phyloP scores from a whole-genome alignment of 495 filamentous ascomycete species.

The Tuber umbilicatum region DNA sequence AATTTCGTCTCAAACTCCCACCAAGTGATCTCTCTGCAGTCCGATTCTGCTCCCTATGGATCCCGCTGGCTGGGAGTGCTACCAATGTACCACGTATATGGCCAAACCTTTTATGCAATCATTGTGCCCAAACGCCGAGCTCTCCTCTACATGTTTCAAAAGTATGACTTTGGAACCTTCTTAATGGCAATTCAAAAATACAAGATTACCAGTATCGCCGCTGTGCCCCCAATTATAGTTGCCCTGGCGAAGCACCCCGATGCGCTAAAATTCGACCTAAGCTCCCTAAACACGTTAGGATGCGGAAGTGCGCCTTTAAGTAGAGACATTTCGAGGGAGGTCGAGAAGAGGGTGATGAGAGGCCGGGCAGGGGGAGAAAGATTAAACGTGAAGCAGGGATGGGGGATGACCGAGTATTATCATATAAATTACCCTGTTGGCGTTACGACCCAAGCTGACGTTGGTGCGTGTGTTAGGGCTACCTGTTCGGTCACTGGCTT shows the following conservation, averaged over 20 bases:
- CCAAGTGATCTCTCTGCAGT: conserved; percentile 50
- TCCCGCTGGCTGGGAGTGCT: conserved; percentile 53
- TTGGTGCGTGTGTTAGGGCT: conserved; percentile 42
- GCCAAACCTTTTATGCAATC: conserved; percentile 48
- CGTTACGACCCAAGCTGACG: conserved; percentile 5
- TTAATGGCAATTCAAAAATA: conserved; percentile 60
- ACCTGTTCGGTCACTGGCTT: conserved; percentile 61
- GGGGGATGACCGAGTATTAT: conserved; percentile 75
- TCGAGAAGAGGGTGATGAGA: conserved; percentile 50
- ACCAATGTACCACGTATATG: conserved; percentile 70
- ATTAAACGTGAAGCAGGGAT: conserved; percentile 59
- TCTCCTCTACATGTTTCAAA: conserved; percentile 30
- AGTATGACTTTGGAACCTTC: conserved; percentile 66
- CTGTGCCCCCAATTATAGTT: conserved; percentile 65
- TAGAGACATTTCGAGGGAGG: conserved; percentile 37
- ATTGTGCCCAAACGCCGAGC: conserved; percentile 39
- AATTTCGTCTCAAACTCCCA: conserved; percentile 64
- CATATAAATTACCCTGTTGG: conserved; percentile 16
- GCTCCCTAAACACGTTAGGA: conserved; percentile 52
- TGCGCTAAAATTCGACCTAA: conserved; percentile 62
- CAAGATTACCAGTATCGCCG: conserved; percentile 58
- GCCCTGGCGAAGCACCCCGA: conserved; percentile 64
- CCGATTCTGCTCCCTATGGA: conserved; percentile 38
- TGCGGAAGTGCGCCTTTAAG: conserved; percentile 59
- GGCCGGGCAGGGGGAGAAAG: conserved; percentile 77